Evolutionary conservation across 441 rosid genomes (phyloP).

Genomic region (Adansonia rubrostipa): DNA sequence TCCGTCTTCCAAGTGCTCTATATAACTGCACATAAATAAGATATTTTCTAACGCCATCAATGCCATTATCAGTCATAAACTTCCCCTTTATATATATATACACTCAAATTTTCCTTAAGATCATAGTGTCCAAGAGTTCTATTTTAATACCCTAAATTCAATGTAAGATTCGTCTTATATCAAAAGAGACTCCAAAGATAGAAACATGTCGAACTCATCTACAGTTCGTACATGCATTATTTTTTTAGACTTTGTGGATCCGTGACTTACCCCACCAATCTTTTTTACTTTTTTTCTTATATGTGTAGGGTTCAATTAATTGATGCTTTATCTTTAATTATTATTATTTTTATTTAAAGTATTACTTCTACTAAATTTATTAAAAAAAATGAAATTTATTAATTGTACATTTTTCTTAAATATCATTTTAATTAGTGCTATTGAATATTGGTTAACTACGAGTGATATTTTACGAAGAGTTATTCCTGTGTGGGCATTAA

Average conservation of each 20-base stretch:
- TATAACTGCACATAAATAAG: background rate
- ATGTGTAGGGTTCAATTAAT: no score
- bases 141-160: background rate
- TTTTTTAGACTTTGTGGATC: background rate
- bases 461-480: background rate
- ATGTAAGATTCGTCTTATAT: background rate
- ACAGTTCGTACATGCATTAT: background rate
- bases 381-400: background rate
- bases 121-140: background rate
- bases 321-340: no score
- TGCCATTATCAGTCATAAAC: background rate
- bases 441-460: background rate
- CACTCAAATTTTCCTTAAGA: background rate
- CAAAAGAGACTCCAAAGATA: background rate
- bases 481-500: background rate
- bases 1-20: no score
- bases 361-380: background rate
- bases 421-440: background rate
- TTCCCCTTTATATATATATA: background rate
- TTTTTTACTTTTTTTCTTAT: no score
- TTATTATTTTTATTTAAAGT: no score
- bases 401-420: background rate
- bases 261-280: background rate
- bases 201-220: background rate
- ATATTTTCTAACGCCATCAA: slow-evolving; percentile 12